phyloP scores from a whole-genome alignment of 495 filamentous ascomycete species.

The Durotheca rogersii region DNA sequence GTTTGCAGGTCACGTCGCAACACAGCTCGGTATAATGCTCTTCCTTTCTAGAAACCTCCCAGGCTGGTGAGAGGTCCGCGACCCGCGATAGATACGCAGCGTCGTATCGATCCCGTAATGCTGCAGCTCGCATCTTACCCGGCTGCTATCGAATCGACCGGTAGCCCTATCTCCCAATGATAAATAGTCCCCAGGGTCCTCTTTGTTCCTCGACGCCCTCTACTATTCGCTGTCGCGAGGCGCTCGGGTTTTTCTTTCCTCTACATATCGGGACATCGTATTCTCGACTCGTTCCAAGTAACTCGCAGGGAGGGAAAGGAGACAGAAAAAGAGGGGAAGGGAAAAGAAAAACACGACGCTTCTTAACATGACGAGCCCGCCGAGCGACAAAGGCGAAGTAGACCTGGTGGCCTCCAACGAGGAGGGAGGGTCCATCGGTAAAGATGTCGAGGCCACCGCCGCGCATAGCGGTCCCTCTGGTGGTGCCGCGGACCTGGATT shows the following conservation, averaged over 20 bases:
- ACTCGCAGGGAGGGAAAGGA: no score
- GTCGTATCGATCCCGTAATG: slow-evolving; percentile 21
- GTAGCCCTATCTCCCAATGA: not conserved
- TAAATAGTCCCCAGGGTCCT: slow-evolving; percentile 8
- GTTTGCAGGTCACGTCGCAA: not conserved
- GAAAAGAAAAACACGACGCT: not conserved
- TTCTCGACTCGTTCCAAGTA: no score
- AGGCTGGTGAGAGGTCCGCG: not conserved
- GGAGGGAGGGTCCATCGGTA: slow-evolving; percentile 8
- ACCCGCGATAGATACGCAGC: slow-evolving; percentile 16
- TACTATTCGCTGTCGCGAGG: not conserved
- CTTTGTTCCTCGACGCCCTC: not conserved
- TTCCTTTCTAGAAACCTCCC: not conserved
- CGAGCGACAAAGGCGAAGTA: slow-evolving; percentile 19
- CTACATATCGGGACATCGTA: no score
- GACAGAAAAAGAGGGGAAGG: not conserved
- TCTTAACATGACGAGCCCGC: slow-evolving; percentile 14
- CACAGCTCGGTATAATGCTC: not conserved
- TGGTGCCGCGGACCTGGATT: slow-evolving; percentile 24
- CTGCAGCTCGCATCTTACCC: slow-evolving; percentile 9
- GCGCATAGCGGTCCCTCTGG: slow-evolving; percentile 13
- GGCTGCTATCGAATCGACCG: not conserved
- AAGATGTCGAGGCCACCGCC: slow-evolving; percentile 7
- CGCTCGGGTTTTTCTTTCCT: not conserved
- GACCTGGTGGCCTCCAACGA: slow-evolving; percentile 17